Evolutionary conservation across 768 basidiomycete species (phyloP).

Genomic region (Albatrellus ellisii): DNA sequence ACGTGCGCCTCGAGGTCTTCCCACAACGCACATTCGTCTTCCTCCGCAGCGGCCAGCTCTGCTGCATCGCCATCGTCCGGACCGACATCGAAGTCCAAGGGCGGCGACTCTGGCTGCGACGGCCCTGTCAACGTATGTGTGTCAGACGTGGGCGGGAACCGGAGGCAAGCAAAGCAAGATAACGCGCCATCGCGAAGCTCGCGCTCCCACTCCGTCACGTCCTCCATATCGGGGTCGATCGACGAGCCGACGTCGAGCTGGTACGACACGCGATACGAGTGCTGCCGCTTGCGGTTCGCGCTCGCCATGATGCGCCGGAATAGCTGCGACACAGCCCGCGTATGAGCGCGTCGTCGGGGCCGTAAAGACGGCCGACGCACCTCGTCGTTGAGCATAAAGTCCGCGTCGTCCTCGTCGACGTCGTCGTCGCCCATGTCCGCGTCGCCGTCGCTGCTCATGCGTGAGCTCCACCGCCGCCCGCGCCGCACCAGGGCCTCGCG

Average conservation of each 20-base stretch:
- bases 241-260: conserved; percentile 61
- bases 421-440: conserved; percentile 11
- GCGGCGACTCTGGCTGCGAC: neutral
- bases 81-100: neutral
- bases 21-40: conserved; percentile 32
- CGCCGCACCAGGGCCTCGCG: conserved; percentile 11
- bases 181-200: conserved; percentile 29
- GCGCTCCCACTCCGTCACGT: conserved; percentile 45
- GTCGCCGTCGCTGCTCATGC: conserved; percentile 17
- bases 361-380: conserved; percentile 5
- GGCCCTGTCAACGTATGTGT: neutral
- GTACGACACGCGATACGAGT: conserved; percentile 52
- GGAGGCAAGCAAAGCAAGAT: neutral
- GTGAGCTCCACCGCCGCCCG: conserved; percentile 3
- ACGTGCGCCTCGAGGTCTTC: conserved; percentile 10
- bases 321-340: conserved; percentile 31
- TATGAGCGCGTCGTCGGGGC: neutral
- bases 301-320: conserved; percentile 53
- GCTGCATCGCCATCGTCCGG: conserved; percentile 22
- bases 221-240: conserved; percentile 62
- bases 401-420: conserved; percentile 5
- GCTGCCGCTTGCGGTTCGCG: conserved; percentile 32
- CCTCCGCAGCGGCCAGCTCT: conserved; percentile 46
- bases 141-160: neutral
- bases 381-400: conserved; percentile 15